Percentiles rank a stretch among this genome's conserved stretches.
Evolutionary conservation across 768 basidiomycete species (phyloP).

Genomic region (Lactarius evosmus): DNA sequence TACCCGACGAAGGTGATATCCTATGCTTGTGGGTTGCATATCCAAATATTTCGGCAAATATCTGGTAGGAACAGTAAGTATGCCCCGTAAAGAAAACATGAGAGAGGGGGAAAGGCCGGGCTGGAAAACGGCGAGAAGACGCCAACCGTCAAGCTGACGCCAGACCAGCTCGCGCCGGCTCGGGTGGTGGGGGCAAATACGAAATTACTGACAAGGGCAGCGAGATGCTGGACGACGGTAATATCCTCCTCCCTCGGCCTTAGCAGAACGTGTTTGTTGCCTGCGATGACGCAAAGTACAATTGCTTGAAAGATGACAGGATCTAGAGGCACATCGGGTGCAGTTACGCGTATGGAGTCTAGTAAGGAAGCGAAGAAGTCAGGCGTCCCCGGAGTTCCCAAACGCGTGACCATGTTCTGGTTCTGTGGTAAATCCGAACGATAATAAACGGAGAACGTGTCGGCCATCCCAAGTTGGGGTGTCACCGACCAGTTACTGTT

Average conservation of each 20-base stretch:
- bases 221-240: constrained; percentile 53
- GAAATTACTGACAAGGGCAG: constrained; percentile 48
- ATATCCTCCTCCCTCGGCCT: constrained; percentile 66
- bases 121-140: neutral
- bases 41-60: constrained; percentile 57
- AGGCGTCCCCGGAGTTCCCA: constrained; percentile 24
- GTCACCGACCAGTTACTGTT: neutral
- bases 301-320: constrained; percentile 62
- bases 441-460: constrained; percentile 8
- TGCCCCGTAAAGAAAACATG: neutral
- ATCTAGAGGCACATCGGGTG: constrained; percentile 55
- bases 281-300: constrained; percentile 60
- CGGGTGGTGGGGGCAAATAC: neutral
- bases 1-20: constrained; percentile 35
- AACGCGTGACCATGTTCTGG: neutral
- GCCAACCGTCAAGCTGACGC: neutral
- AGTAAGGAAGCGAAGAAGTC: constrained; percentile 39
- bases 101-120: neutral
- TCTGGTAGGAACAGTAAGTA: constrained; percentile 40
- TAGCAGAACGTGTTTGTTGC: constrained; percentile 61
- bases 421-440: constrained; percentile 9
- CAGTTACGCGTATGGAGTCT: constrained; percentile 42
- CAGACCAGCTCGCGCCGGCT: neutral
- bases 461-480: constrained; percentile 5
- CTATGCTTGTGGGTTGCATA: constrained; percentile 55